Percentiles rank a stretch among this genome's conserved stretches.
phyloP scores from a whole-genome alignment of 2,329 filamentous ascomycete species.

The Leptographium wingfieldii region DNA sequence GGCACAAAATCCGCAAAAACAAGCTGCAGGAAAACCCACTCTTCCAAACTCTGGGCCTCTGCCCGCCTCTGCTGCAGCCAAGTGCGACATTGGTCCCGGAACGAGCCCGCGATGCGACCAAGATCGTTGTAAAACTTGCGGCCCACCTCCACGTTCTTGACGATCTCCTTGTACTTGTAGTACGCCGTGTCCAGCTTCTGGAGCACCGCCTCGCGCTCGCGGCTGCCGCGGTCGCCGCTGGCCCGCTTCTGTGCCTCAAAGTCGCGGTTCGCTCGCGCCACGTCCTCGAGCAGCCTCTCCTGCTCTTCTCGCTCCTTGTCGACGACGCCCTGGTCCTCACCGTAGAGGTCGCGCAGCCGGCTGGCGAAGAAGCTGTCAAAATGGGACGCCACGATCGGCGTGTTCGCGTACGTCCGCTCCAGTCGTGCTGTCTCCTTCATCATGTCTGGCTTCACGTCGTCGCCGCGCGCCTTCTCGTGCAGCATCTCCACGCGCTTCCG shows the following conservation, averaged over 20 bases:
- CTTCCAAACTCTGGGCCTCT: slow-evolving; percentile 68
- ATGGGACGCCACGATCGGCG: slow-evolving; percentile 72
- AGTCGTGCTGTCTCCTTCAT: slow-evolving; percentile 71
- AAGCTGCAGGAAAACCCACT: slow-evolving; percentile 34
- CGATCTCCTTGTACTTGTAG: slow-evolving; percentile 91
- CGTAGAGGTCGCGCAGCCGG: slow-evolving; percentile 63
- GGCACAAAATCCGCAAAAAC: background rate
- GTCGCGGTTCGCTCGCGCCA: slow-evolving; percentile 63
- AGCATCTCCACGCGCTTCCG: slow-evolving; percentile 68
- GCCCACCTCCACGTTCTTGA: slow-evolving; percentile 80
- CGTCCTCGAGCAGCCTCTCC: slow-evolving; percentile 52
- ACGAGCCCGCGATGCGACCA: slow-evolving; percentile 69
- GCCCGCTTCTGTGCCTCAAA: slow-evolving; percentile 63
- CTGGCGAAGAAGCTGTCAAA: slow-evolving; percentile 87
- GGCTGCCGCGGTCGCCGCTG: slow-evolving; percentile 42
- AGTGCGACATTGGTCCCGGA: slow-evolving; percentile 62
- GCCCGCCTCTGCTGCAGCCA: slow-evolving; percentile 73
- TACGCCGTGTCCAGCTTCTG: slow-evolving; percentile 86
- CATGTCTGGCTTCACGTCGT: slow-evolving; percentile 81
- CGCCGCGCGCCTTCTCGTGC: slow-evolving; percentile 65
- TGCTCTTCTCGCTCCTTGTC: slow-evolving; percentile 65
- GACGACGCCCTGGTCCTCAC: slow-evolving; percentile 60
- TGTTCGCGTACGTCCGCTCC: slow-evolving; percentile 76
- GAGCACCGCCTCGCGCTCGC: slow-evolving; percentile 71
- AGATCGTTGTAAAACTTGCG: slow-evolving; percentile 97